Evolutionary conservation across 495 filamentous ascomycete genomes (phyloP), one percentile per base, ranked within the genome.

Genomic region (Baudoinia panamericana): DNA sequence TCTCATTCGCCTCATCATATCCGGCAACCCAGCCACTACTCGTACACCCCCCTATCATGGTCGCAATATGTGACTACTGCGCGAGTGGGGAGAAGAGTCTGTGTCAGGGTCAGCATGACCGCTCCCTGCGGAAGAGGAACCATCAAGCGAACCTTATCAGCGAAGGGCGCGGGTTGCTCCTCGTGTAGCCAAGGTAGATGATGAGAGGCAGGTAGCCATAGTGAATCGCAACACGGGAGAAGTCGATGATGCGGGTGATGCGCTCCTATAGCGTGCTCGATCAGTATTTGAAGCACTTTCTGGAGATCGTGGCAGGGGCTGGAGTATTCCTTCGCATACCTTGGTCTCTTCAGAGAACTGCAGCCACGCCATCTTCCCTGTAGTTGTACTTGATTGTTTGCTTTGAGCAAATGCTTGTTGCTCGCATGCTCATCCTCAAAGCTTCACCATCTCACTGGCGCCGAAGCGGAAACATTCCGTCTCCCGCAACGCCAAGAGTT

Each of bases 201-300:
- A 97, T 92, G 63, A 97, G 65, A 58, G 90, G 90, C 32, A 97
- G 72, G 60, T 95, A 97, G 61, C 90, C 90, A 68, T 96, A 97
- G 68, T 97, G 90, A 58, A 97, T 81, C n/a, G 84, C 84, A 49
- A 96, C 76, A 45, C 88, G 75, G 39, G 85, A 92, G 59, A 94
- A 67, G 59, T 97, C 90, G 55, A 97, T 84, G 58, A 94, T 69
- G 65, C 83, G 86, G 54, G 84, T 75, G 63, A 96, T 93, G 66
- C 90, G 83, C 74, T 97, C 90, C 90, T 95, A 47, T 55, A 21
- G 16, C 41, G 28, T 39, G 23, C 34, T 53, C 16, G 45, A 42
- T 21, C 24, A 13, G 12, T 21, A 22, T 9, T 11, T 31, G 33
- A 5, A 25, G 18, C 12, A 12, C n/a, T 55, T 29, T 36, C 18